Conservation (phyloP, 2,329 filamentous ascomycete genomes). For the Nigrospora oryzae region DNA sequence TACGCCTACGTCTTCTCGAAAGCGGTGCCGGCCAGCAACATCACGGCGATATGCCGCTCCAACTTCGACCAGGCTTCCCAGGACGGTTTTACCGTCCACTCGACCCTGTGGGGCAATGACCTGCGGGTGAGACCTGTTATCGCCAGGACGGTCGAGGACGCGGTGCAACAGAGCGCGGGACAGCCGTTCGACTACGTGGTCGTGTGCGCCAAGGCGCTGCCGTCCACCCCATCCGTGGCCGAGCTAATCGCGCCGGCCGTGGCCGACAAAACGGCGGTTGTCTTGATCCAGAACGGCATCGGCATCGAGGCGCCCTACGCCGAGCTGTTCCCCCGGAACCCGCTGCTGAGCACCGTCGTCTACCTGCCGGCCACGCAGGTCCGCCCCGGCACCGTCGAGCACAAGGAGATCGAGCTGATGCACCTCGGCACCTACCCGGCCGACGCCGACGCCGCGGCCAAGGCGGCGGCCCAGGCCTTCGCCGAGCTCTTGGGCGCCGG, state of each 20-base stretch:
- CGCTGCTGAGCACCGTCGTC: slow-evolving; percentile 41
- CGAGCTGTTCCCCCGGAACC: slow-evolving; percentile 34
- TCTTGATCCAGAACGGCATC: slow-evolving; percentile 51
- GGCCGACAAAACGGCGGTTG: slow-evolving; percentile 31
- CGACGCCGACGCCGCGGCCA: slow-evolving; percentile 10
- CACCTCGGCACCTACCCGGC: slow-evolving; percentile 41
- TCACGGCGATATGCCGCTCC: slow-evolving; percentile 21
- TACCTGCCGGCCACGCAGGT: slow-evolving; percentile 45
- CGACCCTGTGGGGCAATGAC: slow-evolving; percentile 17
- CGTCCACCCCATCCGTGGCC: slow-evolving; percentile 13
- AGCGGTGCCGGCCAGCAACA: slow-evolving; percentile 11
- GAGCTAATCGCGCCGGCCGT: slow-evolving; percentile 19
- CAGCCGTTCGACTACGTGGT: slow-evolving; percentile 18
- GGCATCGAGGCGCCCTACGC: slow-evolving; percentile 43
- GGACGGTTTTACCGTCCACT: slow-evolving; percentile 20
- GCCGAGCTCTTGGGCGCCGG: slow-evolving; percentile 29
- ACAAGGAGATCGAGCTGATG: slow-evolving; percentile 35
- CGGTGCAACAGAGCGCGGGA: slow-evolving; percentile 9
- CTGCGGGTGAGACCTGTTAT: slow-evolving; percentile 16
- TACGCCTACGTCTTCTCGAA: slow-evolving; percentile 16
- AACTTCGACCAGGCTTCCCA: slow-evolving; percentile 18
- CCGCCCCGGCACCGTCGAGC: slow-evolving; percentile 34
- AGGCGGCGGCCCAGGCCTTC: slow-evolving; percentile 24
- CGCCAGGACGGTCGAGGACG: slow-evolving; percentile 18
- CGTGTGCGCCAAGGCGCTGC: slow-evolving; percentile 16